phyloP scores from a whole-genome alignment of 2,329 filamentous ascomycete genomes.

The Penicillium sp. region DNA sequence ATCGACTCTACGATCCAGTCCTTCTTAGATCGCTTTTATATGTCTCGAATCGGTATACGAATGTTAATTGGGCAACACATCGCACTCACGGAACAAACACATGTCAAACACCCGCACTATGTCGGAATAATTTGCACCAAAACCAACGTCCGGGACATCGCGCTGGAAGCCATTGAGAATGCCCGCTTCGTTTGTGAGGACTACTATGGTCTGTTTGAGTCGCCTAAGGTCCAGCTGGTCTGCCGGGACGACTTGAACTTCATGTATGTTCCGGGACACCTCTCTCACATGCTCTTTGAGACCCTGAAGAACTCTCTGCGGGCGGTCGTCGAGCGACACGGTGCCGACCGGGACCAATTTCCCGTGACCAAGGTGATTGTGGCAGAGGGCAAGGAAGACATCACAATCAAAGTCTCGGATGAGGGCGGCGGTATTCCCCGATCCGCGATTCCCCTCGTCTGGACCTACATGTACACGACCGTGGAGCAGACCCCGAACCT shows the following conservation, averaged over 20 bases:
- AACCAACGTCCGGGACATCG: conserved; percentile 92
- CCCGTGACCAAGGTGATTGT: conserved; percentile 97
- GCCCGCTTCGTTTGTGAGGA: conserved; percentile 99
- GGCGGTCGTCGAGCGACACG: conserved; percentile 93
- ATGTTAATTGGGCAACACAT: conserved; percentile 99
- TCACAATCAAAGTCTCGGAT: conserved; percentile 97
- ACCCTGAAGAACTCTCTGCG: conserved; percentile 97
- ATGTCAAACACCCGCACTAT: conserved; percentile 86
- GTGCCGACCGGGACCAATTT: conserved; percentile 92
- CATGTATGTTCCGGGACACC: conserved; percentile 99
- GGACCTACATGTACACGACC: conserved; percentile 99
- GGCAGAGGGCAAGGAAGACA: conserved; percentile 96
- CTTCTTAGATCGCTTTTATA: conserved; percentile 98
- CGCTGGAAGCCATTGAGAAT: conserved; percentile 96
- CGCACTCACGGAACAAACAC: conserved; percentile 88
- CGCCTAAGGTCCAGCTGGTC: conserved; percentile 93
- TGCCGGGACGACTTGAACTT: conserved; percentile 94
- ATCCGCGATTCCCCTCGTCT: conserved; percentile 93
- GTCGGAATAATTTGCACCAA: conserved; percentile 99
- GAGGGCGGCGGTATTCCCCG: conserved; percentile 95
- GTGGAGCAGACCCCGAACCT: conserved; percentile 93
- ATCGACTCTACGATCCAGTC: conserved; percentile 97
- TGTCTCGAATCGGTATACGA: conserved; percentile 97
- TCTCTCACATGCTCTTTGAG: conserved; percentile 99
- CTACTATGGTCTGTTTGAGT: conserved; percentile 95